phyloP scores from a whole-genome alignment of 2,329 filamentous ascomycete genomes.

The Hypoxylon rubiginosum region DNA sequence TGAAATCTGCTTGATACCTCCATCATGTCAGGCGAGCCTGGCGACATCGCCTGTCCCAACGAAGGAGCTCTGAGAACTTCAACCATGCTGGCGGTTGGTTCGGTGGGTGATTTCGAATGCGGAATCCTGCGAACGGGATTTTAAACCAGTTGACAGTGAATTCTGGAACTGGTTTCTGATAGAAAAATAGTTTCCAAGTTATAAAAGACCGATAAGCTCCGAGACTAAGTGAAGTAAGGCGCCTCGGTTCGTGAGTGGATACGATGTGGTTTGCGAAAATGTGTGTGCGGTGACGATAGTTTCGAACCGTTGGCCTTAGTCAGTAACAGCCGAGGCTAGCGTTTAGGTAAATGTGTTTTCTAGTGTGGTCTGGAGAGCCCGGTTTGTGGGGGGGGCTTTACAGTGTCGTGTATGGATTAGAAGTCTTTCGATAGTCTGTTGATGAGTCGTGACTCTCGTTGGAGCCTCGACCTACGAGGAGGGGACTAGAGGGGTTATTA shows the following conservation, averaged over 20 bases:
- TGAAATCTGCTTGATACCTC: conserved; percentile 48
- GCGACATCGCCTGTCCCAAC: conserved; percentile 39
- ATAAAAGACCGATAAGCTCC: conserved; percentile 30
- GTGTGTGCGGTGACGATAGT: conserved; percentile 27
- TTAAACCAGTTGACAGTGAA: conserved; percentile 20
- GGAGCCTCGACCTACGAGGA: conserved; percentile 32
- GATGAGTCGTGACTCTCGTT: conserved; percentile 38
- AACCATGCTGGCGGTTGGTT: conserved; percentile 47
- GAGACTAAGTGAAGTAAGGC: conserved; percentile 23
- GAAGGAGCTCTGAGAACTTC: conserved; percentile 49
- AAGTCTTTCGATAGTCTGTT: conserved; percentile 36
- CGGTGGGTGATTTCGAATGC: conserved; percentile 19
- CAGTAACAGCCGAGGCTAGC: conserved; percentile 32
- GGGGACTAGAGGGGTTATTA: conserved; percentile 32
- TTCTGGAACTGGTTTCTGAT: conserved; percentile 26
- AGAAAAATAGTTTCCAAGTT: conserved; percentile 20
- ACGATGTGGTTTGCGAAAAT: conserved; percentile 20
- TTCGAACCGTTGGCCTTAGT: conserved; percentile 21
- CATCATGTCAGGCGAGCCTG: conserved; percentile 45
- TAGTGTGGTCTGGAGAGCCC: conserved; percentile 25
- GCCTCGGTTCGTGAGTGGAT: conserved; percentile 17
- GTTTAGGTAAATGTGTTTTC: background rate
- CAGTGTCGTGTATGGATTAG: conserved; percentile 17
- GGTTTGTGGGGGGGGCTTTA: conserved; percentile 30
- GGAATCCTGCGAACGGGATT: conserved; percentile 18